Evolutionary conservation across 2,329 filamentous ascomycete genomes (phyloP), one percentile per base, ranked within the genome.

Genomic region (Xylaria sp.): DNA sequence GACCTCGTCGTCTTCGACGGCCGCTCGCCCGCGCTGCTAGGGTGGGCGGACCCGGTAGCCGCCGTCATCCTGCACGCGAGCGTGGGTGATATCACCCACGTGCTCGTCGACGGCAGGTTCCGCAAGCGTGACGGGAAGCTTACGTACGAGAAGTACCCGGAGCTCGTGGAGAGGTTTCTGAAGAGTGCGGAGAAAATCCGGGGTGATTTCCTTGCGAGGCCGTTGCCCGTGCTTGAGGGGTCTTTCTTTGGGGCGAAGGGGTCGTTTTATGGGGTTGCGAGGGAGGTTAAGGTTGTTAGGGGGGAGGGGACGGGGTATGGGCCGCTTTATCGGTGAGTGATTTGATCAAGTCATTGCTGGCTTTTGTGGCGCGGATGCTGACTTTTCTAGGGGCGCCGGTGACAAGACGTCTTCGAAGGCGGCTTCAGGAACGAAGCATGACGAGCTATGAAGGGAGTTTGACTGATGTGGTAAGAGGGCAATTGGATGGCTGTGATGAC

Each of bases 31-130:
- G 79, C 80, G 0, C 78, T 89, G 73, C 78, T 88, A 0, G 87
- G 87, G 2, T 89, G 86, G 85, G 78, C 71, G 6, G 86, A 89
- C 65, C 85, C 86, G 0, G 81, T 89, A 3, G 87, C 87, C 0
- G 87, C 87, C 0, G 79, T 89, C 0, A 83, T 89, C 31, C 76
- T 89, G 44, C 87, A 89, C 67, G 82, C 86, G 0, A 85, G 81
- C 63, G 82, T 86, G 3, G 86, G 84, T 0, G 86, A 89, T 66
- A 78, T 89, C 28, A 75, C 82, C 63, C 80, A 85, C 60, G 87
- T 88, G 0, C 67, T 87, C 10, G 82, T 88, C 0, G 81, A 84
- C 61, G 87, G 86, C 0, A 74, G 79, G 64, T 87, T 84, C 57
- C 75, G 77, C 55, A 89, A 88, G 78, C 76, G 79, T 7, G 80